Base-by-base conservation (phyloP, 306 rosid species). In the Ceratonia siliqua region DNA sequence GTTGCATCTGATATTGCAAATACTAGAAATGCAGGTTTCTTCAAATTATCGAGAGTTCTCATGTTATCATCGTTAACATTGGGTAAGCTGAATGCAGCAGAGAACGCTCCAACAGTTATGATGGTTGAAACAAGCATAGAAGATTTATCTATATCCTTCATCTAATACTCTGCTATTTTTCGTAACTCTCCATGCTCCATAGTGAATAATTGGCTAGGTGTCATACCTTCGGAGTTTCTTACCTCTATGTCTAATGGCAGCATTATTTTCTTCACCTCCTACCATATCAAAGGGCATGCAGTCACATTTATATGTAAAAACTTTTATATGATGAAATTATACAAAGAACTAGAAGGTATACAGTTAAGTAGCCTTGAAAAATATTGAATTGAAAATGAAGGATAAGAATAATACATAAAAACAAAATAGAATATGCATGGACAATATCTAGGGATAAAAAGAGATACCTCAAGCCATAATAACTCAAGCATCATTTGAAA, bases 241-340 rank as follows among this genome's bases (percentile, higher is more conserved):
- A 13, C 14, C 25, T 33, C 83, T 57, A 50, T 53, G 1, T 0
- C n/a, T 0, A 27, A 22, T 15, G 81, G 77, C 3, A 14, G 81
- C 56, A 84, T 80, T 35, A 84, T 78, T 62, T 72, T 82, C 54
- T 82, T 55, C 2, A 89, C 89, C 78, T 84, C 86, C 84, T 86
- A 22, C 43, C 27, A 50, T 3, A 14, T 42, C n/a, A 76, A 10
- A 18, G 14, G 33, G 27, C 13, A 48, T 12, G 3, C 20, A 65
- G 38, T 1, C 6, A 2, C 6, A 5, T 33, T 4, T 45, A 45
- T 45, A 12, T 13, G 5, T 2, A 30, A 22, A 39, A 13, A 4
- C 12, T n/a, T 18, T 11, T 62, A 4, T 18, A 62, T 30, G 35
- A 2, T 4, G 4, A 4, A 2, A 30, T 30, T 2, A 30, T 2